These are phyloP conservation scores for Acorus gramineus DNA, from an alignment of 106 monocot genomes.

Conservation along the genomic window DNA sequence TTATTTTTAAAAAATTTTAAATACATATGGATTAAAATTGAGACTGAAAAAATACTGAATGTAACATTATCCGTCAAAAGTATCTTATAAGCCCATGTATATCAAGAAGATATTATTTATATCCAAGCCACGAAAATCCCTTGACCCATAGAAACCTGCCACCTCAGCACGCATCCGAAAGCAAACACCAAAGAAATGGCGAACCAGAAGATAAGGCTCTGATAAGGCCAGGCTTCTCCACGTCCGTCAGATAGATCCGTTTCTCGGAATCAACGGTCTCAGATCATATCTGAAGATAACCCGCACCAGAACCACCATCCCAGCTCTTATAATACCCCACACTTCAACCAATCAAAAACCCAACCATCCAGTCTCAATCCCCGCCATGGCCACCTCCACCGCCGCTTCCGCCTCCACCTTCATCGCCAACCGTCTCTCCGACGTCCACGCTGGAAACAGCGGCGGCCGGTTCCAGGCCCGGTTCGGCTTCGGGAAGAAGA, in stretches of 20 bases:
- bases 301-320: not conserved
- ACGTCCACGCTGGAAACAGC: conserved; percentile 3
- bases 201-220: conserved; percentile 18
- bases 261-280: not conserved
- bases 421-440: conserved; percentile 33
- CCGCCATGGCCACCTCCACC: conserved; percentile 36
- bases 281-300: not conserved
- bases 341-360: not conserved
- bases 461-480: conserved; percentile 47
- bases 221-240: conserved; percentile 9
- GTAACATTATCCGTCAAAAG: too few relatives aligned
- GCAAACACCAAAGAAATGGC: too few relatives aligned
- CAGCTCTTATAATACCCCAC: not conserved
- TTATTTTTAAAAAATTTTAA: too few relatives aligned
- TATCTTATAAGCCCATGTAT: too few relatives aligned
- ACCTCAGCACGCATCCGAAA: too few relatives aligned
- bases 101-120: too few relatives aligned
- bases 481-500: conserved; percentile 66
- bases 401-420: conserved; percentile 11
- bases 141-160: too few relatives aligned
- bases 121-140: too few relatives aligned
- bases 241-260: conserved; percentile 16
- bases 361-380: not conserved
- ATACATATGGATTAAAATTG: too few relatives aligned
- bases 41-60: too few relatives aligned